Percentiles rank a stretch among this genome's conserved stretches.
phyloP scores from a whole-genome alignment of 139 green algal species.

The Limnomonas spitsbergensis region DNA sequence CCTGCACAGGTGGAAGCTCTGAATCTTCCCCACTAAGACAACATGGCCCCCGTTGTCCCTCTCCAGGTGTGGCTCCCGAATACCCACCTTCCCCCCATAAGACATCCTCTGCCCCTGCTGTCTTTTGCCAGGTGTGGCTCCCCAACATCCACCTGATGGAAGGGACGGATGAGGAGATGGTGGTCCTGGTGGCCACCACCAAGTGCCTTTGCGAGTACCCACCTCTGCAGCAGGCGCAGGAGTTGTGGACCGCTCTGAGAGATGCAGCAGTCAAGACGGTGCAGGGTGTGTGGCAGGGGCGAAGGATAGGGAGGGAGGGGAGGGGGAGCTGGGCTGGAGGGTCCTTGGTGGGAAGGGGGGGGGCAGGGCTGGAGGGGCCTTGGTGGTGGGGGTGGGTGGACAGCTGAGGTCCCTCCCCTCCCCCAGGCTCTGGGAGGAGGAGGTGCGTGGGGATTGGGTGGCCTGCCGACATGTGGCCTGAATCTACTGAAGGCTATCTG shows the following conservation, averaged over 20 bases:
- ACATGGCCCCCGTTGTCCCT: too few species aligned
- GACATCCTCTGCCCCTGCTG: too few species aligned
- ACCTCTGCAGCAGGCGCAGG: slow-evolving; percentile 30
- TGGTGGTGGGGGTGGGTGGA: too few species aligned
- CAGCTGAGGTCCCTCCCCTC: too few species aligned
- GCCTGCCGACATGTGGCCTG: too few species aligned
- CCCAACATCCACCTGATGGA: slow-evolving; percentile 52
- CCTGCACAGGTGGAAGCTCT: too few species aligned
- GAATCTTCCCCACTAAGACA: too few species aligned
- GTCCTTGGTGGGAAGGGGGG: neutral
- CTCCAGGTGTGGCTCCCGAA: too few species aligned
- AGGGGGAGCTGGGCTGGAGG: neutral
- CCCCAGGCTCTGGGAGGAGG: too few species aligned
- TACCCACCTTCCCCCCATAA: too few species aligned
- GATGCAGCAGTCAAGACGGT: slow-evolving; percentile 56
- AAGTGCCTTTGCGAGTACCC: slow-evolving; percentile 64
- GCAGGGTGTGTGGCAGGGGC: slow-evolving; percentile 36
- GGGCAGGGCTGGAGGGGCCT: neutral
- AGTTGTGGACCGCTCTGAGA: slow-evolving; percentile 65
- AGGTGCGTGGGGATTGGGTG: too few species aligned
- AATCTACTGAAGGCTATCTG: too few species aligned
- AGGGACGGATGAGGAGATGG: slow-evolving; percentile 72
- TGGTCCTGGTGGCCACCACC: slow-evolving; percentile 67
- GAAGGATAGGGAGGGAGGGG: neutral
- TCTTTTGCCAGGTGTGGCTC: slow-evolving; percentile 61